Evolutionary conservation across 441 rosid genomes (phyloP), one percentile per base, ranked within the genome.

Genomic region (Mallotus repandus): DNA sequence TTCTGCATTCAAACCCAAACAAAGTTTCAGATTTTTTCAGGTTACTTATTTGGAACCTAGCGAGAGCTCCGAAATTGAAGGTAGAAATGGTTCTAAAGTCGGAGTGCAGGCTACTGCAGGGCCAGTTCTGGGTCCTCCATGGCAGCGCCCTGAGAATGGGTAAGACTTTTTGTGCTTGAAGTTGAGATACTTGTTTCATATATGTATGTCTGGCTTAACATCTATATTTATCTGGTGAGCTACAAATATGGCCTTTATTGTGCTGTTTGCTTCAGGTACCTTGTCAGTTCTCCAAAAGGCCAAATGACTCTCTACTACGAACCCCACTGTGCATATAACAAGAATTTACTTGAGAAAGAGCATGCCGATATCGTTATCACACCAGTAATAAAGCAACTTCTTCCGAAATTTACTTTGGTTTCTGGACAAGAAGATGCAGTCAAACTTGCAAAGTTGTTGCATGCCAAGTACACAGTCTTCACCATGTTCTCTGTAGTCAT

Each of bases 141-240:
- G 99, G 99, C 97, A 92, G 83, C 92, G 90, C 29, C 98, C 97
- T 66, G 98, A 92, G 84, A 94, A 90, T 53, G 98, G 97, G 91
- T 92, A 85, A 77, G 67, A 59, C 10, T n/a, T 22, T 58, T 7
- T 38, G 45, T 35, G 14, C 52, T 70, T 29, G 49, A 59, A 59
- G 25, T 66, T 8, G 66, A 2, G 0, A 4, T 38, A 25, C 48
- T n/a, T 21, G 5, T 19, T 43, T 32, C 57, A 12, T 6, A 46
- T n/a, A 3, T 16, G 11, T 57, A 18, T 38, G 35, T n/a, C 7
- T 48, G 6, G 54, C 61, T 43, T 45, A 38, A 48, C 13, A 18
- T 45, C 19, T 2, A 9, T 54, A 38, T 59, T 11, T 25, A 1
- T 49, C 5, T 0, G 56, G 18, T 16, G 21, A 13, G 9, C 63